Evolutionary conservation across 2,329 filamentous ascomycete species (phyloP).

Genomic region (Diaporthe ilicicola): DNA sequence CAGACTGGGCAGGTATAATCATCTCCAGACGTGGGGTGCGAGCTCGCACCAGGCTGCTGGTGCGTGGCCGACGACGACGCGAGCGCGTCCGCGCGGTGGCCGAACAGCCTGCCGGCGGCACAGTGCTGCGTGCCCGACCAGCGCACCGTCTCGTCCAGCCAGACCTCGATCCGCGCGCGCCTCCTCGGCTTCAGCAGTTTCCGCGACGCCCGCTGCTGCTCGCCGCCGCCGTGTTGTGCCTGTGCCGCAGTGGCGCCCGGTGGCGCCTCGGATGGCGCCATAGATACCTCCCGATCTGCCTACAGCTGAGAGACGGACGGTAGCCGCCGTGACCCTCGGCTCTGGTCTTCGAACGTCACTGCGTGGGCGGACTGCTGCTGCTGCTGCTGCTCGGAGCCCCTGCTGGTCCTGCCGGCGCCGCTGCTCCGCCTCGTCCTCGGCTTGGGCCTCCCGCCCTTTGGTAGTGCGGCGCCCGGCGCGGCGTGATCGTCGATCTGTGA

Average conservation of each 20-base stretch:
- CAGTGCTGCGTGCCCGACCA: conserved; percentile 9
- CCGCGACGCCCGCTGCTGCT: conserved; percentile 2
- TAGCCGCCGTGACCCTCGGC: background rate
- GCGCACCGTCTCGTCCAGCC: conserved; percentile 17
- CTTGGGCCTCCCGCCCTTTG: background rate
- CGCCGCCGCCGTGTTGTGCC: background rate
- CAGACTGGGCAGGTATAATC: conserved; percentile 13
- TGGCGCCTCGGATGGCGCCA: background rate
- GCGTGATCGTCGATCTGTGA: background rate
- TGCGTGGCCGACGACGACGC: background rate
- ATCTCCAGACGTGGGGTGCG: background rate
- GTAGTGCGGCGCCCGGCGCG: background rate
- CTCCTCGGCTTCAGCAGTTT: conserved; percentile 18
- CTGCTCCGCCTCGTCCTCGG: background rate
- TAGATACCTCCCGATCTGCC: too few relatives aligned
- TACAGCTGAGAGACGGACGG: background rate
- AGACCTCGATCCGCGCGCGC: conserved; percentile 29
- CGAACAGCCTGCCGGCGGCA: background rate
- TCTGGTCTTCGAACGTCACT: background rate
- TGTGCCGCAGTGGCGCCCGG: background rate
- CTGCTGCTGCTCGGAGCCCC: background rate
- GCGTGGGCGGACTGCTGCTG: background rate
- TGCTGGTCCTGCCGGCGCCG: background rate
- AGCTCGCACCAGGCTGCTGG: background rate
- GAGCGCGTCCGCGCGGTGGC: conserved; percentile 13